These are phyloP conservation scores for Alternaria arborescens DNA, from an alignment of 2,329 filamentous ascomycete species.

Conservation along the genomic window DNA sequence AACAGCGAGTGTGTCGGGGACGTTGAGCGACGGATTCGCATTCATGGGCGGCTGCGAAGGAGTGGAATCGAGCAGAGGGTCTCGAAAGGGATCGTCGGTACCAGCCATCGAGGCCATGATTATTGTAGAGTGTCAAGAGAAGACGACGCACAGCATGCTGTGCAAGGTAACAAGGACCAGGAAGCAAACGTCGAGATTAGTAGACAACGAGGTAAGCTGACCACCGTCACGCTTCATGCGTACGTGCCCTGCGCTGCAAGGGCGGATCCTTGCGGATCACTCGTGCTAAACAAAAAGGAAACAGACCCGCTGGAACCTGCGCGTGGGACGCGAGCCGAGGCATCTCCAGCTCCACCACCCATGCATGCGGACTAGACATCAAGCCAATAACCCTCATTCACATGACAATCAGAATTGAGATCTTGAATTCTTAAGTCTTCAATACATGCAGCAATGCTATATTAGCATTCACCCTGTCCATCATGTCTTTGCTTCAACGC, in stretches of 20 bases:
- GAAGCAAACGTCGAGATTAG: neutral
- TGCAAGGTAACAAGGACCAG: neutral
- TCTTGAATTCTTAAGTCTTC: conserved; percentile 15
- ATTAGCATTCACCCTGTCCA: conserved; percentile 14
- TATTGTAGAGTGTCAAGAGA: conserved; percentile 16
- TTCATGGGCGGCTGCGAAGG: conserved; percentile 34
- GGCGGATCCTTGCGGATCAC: conserved; percentile 19
- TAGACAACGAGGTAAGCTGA: conserved; percentile 6
- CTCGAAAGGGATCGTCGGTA: conserved; percentile 14
- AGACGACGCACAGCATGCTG: conserved; percentile 14
- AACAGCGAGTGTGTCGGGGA: conserved; percentile 59
- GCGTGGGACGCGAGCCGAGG: conserved; percentile 22
- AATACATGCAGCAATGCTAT: conserved; percentile 24
- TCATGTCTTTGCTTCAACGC: neutral
- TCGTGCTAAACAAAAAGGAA: conserved; percentile 19
- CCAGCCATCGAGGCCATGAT: conserved; percentile 30
- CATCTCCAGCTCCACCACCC: neutral
- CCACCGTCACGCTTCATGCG: conserved; percentile 9
- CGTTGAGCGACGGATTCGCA: conserved; percentile 18
- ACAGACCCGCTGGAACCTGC: conserved; percentile 15
- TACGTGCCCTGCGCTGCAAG: conserved; percentile 1
- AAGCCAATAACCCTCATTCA: neutral
- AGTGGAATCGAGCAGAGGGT: conserved; percentile 25
- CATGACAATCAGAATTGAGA: neutral
- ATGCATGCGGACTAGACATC: neutral